Evolutionary conservation across 352 stramenopile genomes (phyloP).

Genomic region (Phytophthora pini): DNA sequence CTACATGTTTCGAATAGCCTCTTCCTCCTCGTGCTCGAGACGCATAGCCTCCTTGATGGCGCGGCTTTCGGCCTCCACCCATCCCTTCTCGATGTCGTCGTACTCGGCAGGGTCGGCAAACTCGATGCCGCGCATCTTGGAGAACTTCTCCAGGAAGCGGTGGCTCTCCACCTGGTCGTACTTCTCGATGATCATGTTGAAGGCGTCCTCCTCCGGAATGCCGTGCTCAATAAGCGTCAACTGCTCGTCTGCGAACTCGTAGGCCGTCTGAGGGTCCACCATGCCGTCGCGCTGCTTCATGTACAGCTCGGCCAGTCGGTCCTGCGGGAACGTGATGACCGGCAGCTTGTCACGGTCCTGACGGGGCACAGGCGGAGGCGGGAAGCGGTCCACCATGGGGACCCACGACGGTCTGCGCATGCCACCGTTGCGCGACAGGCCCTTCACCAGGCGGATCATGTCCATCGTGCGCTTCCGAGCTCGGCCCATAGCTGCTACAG

Average conservation of each 20-base stretch:
- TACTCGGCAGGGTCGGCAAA: conserved; percentile 82
- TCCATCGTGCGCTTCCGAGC: conserved; percentile 79
- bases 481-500: conserved; percentile 63
- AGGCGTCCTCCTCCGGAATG: conserved; percentile 81
- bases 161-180: conserved; percentile 85
- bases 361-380: conserved; percentile 73
- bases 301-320: conserved; percentile 85
- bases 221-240: conserved; percentile 87
- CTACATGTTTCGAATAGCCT: conserved; percentile 77
- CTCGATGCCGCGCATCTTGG: conserved; percentile 78
- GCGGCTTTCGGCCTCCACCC: conserved; percentile 79
- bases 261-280: conserved; percentile 80
- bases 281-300: conserved; percentile 75
- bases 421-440: conserved; percentile 78
- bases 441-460: conserved; percentile 83
- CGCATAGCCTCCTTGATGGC: conserved; percentile 89
- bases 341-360: conserved; percentile 79
- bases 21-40: conserved; percentile 82
- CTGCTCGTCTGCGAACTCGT: conserved; percentile 89
- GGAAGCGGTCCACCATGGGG: conserved; percentile 77
- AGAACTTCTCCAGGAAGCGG: conserved; percentile 86
- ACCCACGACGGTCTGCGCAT: conserved; percentile 80
- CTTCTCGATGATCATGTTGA: conserved; percentile 82
- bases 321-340: conserved; percentile 85
- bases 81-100: conserved; percentile 83